Conservation (phyloP, 2,329 filamentous ascomycete genomes). For the Cryphonectria naterciae region DNA sequence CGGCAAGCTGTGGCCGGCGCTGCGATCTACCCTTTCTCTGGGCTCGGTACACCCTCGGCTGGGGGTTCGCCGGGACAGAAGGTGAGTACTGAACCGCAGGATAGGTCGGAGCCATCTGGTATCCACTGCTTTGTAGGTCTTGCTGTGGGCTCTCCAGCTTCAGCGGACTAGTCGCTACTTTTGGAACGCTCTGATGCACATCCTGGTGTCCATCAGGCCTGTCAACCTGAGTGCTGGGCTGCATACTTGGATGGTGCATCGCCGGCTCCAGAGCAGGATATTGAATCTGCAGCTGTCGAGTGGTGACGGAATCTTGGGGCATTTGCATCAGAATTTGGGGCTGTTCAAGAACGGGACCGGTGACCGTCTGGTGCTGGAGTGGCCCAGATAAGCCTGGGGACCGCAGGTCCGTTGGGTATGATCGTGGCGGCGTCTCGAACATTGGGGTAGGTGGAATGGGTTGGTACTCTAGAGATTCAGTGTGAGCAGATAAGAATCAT, state of each 20-base stretch:
- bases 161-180: conserved; percentile 31
- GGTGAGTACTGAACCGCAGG: not conserved
- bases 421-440: conserved; percentile 17
- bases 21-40: conserved; percentile 10
- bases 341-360: conserved; percentile 26
- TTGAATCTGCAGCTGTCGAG: conserved; percentile 10
- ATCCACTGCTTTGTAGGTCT: conserved; percentile 14
- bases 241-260: conserved; percentile 13
- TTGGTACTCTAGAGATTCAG: conserved; percentile 18
- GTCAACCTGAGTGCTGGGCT: conserved; percentile 35
- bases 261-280: conserved; percentile 26
- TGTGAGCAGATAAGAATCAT: conserved; percentile 10
- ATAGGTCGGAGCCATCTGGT: not conserved
- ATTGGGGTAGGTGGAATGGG: conserved; percentile 7
- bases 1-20: conserved; percentile 3
- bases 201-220: conserved; percentile 42
- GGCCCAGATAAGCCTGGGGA: conserved; percentile 11
- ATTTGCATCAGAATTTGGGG: conserved; percentile 14
- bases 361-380: conserved; percentile 15
- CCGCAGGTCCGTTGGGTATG: conserved; percentile 21
- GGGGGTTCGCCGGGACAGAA: not conserved
- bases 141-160: conserved; percentile 32
- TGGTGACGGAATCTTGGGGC: conserved; percentile 26
- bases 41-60: not conserved
- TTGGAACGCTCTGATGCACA: conserved; percentile 35